Evolutionary conservation across 2,329 filamentous ascomycete genomes (phyloP).

Genomic region (Mariannaea sp.): DNA sequence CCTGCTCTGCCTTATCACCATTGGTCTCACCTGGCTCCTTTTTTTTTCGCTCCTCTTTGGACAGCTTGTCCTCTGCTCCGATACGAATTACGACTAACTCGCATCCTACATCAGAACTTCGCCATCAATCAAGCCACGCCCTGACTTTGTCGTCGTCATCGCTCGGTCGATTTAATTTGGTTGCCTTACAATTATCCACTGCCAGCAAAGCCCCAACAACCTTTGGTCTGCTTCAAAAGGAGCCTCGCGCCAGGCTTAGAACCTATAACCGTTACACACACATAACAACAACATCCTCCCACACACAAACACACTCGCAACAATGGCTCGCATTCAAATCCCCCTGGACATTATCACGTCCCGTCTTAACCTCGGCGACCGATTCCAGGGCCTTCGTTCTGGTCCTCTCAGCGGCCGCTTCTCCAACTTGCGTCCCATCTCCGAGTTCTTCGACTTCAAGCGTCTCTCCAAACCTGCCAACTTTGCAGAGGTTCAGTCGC

Average conservation of each 20-base stretch:
- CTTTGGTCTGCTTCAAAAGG: not conserved
- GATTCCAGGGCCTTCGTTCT: slow-evolving; percentile 81
- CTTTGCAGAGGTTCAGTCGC: slow-evolving; percentile 86
- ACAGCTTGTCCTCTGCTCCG: slow-evolving; percentile 30
- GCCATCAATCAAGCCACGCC: slow-evolving; percentile 20
- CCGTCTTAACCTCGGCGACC: slow-evolving; percentile 82
- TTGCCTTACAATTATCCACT: slow-evolving; percentile 27
- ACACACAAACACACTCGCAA: slow-evolving; percentile 20
- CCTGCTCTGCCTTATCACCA: slow-evolving; percentile 8
- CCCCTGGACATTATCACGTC: slow-evolving; percentile 91
- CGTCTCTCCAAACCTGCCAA: slow-evolving; percentile 91
- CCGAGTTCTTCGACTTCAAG: slow-evolving; percentile 96
- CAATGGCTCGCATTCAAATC: slow-evolving; percentile 88
- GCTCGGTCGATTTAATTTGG: slow-evolving; percentile 29
- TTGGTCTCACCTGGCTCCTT: slow-evolving; percentile 18
- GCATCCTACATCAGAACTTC: slow-evolving; percentile 12
- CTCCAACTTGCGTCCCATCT: slow-evolving; percentile 86
- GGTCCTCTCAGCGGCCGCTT: slow-evolving; percentile 83
- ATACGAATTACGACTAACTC: slow-evolving; percentile 11
- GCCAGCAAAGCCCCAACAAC: no score
- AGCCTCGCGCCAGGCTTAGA: not conserved
- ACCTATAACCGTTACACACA: not conserved
- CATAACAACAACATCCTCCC: slow-evolving; percentile 14
- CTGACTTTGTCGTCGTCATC: slow-evolving; percentile 30
- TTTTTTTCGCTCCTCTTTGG: slow-evolving; percentile 26